Evolutionary conservation across 441 rosid species (phyloP), one percentile per base, ranked within the genome.

Genomic region (Adansonia grandidieri): DNA sequence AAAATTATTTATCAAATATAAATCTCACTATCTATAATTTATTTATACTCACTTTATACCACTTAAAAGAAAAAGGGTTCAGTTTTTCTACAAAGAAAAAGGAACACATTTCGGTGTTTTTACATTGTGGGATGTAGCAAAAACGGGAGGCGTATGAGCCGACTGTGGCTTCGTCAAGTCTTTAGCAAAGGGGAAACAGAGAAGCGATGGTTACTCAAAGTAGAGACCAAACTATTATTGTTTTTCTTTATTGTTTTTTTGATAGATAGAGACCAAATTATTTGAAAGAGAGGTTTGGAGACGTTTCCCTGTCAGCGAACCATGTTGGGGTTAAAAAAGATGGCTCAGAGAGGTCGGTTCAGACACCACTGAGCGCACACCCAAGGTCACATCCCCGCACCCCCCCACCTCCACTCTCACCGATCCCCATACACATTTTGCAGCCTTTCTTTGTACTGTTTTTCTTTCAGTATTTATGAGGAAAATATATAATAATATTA

Each of bases 381-480:
- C 14, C 32, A 28, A 2, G 32, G 32, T 28, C 32, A 28, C 32
- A 28, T 2, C 2, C 32, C 1, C 2, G 28, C 2, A 2, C 32
- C 32, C 1, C 2, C 2, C 32, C 32, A 2, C 2, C 66, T 4
- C 73, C 57, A 47, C 73, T 20, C 17, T 57, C 80, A 71, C 80
- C 78, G 78, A 83, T 83, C 86, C 86, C 76, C 15, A 80, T 50
- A 44, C 60, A 42, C 40, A 47, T 2, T 71, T 32, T 71, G 80
- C 80, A 58, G 78, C 57, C 56, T 64, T 77, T 63, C 24, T 22
- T 74, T 40, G 57, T 42, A 22, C 19, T 67, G 28, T 20, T 57
- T 53, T 9, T 13, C 47, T 0, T 51, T n/a, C 20, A 17, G 9
- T 3, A 4, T 17, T 22, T 20, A 60, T 60, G 22, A 22, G 3